Percentiles rank a stretch among this genome's conserved stretches.
Conservation (phyloP, 768 basidiomycete species). For the Trametes cinnabarina region DNA sequence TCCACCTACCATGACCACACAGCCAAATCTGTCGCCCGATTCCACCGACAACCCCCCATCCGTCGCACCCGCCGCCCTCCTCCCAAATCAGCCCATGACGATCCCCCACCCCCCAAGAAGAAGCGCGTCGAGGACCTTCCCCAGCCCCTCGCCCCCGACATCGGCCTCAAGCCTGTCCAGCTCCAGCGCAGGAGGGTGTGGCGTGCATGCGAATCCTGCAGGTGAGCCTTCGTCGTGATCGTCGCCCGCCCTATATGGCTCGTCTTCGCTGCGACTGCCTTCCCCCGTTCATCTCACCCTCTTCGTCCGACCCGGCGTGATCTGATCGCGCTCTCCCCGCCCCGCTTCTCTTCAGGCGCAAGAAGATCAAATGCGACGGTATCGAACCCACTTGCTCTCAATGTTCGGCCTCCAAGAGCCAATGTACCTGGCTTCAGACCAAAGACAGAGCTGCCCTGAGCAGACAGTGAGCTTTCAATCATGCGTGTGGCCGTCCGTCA, state of each 20-base stretch:
- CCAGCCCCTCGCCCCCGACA: conserved; percentile 41
- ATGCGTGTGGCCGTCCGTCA: conserved; percentile 9
- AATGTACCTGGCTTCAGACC: conserved; percentile 88
- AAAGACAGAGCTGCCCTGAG: conserved; percentile 89
- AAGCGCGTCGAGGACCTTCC: conserved; percentile 64
- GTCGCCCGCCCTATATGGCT: conserved; percentile 11
- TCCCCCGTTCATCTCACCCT: conserved; percentile 2
- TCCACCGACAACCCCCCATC: conserved; percentile 49
- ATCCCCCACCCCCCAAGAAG: conserved; percentile 64
- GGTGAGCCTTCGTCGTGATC: conserved; percentile 42
- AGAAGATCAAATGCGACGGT: conserved; percentile 94
- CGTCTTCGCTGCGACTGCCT: not conserved
- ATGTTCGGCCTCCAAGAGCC: conserved; percentile 68
- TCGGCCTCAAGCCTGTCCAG: conserved; percentile 67
- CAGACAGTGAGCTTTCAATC: conserved; percentile 64
- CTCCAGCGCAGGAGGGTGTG: conserved; percentile 80
- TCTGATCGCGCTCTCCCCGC: conserved; percentile 17
- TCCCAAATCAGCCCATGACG: conserved; percentile 22
- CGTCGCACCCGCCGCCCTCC: not conserved
- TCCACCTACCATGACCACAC: conserved; percentile 22
- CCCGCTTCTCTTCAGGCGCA: conserved; percentile 52
- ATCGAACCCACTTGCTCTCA: conserved; percentile 84
- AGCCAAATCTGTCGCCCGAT: conserved; percentile 30
- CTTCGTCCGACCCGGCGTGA: conserved; percentile 9
- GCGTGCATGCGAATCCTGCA: conserved; percentile 88